Evolutionary conservation across 768 basidiomycete genomes (phyloP), one percentile per base, ranked within the genome.

Genomic region (Termitomyces sp.): DNA sequence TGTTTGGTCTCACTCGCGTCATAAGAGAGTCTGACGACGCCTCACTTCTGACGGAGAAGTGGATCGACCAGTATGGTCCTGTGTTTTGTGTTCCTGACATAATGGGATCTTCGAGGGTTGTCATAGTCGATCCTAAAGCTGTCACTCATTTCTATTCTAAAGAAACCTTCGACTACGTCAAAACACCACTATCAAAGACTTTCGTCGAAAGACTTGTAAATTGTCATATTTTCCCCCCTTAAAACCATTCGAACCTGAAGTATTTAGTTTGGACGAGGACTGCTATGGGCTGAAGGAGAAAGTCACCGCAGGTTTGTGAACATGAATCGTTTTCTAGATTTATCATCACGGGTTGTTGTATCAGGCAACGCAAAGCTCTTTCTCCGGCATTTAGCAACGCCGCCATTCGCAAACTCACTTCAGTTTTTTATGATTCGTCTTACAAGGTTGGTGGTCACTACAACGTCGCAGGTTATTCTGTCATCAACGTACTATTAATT

Each of bases 331-430:
- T 18, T 14, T 3, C 2, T 8, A 9, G 2, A 24, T 2, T 16
- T 16, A 2, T 5, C 11, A 9, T 14, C 33, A 26, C 5, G 24
- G 10, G 26, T 2, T 16, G 20, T 20, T 5, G 26, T 52, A 22
- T 40, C 38, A 79, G 80, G 52, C 81, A 82, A 60, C 71, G 82
- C 33, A 81, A 79, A 58, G 74, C 78, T 0, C 64, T 82, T 9
- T 74, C 78, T 0, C 79, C 81, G 2, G 80, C 80, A 0, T 84
- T 84, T 64, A 81, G 76, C 63, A 80, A 77, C 60, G 72, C 78
- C 1, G 76, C 79, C 0, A 78, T 84, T 45, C 74, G 80, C 18
- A 72, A 67, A 30, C 63, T 82, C 8, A 77, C 74, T 0, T 63
- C 71, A 2, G 72, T 82, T 2, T 83, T 83, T 66, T 79, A 74